Evolutionary conservation across 2,329 filamentous ascomycete species (phyloP).

Genomic region (Huntiella bhutanensis): DNA sequence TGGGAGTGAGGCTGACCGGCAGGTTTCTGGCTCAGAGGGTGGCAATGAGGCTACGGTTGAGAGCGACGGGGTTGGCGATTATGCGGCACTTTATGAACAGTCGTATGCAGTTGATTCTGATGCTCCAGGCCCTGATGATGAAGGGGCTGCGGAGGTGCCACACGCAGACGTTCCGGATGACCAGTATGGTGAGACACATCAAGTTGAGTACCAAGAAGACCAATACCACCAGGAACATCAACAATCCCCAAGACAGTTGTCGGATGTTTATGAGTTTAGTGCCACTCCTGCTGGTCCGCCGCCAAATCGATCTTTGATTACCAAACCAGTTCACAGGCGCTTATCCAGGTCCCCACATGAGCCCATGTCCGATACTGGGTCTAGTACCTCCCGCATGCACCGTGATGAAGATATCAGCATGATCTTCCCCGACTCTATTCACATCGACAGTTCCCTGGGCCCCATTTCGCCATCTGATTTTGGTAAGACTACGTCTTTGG

Average conservation of each 20-base stretch:
- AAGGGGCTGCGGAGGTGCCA: not conserved
- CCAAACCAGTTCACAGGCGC: no score
- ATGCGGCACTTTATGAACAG: conserved; percentile 5
- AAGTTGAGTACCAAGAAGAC: not conserved
- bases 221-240: not conserved
- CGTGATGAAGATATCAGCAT: conserved; percentile 35
- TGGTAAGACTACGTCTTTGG: conserved; percentile 36
- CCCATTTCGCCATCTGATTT: conserved; percentile 24
- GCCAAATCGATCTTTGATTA: not conserved
- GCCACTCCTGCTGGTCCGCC: not conserved
- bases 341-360: not conserved
- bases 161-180: not conserved
- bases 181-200: not conserved
- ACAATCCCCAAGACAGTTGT: not conserved
- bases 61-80: not conserved
- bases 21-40: no score
- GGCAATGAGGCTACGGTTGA: no score
- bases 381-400: conserved; percentile 9
- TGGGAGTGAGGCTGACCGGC: no score
- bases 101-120: not conserved
- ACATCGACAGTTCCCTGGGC: conserved; percentile 25
- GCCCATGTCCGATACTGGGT: conserved; percentile 6
- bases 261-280: not conserved
- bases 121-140: no score
- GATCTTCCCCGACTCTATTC: conserved; percentile 37